Evolutionary conservation across 192 early-diverging fungal species (phyloP), one percentile per base, ranked within the genome.

Genomic region (Entophlyctis luteolus): DNA sequence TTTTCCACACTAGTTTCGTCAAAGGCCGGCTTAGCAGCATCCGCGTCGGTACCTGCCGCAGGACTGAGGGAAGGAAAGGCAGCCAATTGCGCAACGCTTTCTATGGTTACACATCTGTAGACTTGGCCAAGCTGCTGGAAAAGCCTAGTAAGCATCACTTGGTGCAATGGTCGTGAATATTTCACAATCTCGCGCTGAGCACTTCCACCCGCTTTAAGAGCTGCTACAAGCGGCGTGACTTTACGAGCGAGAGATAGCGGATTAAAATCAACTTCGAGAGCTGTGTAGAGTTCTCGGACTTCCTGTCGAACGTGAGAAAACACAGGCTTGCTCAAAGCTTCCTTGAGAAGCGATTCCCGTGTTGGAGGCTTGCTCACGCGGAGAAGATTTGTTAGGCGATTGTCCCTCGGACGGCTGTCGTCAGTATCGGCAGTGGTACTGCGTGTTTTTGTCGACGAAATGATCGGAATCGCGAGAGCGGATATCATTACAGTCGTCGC

Each of bases 201-300:
- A 48, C 81, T 78, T n/a, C n/a, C n/a, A n/a, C n/a, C n/a, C n/a
- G n/a, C n/a, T n/a, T n/a, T n/a, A 71, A 99, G 87, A 23, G 52
- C 63, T 33, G 72, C 59, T 14, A 86, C 71, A 55, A 96, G 85
- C 20, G 94, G 95, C 38, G 89, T 87, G 63, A 99, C 90, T 81
- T 92, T 94, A 81, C 95, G 90, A 86, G 94, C 93, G 76, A 99
- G 96, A 46, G 93, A 93, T 54, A 99, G 86, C 50, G 97, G 97
- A 70, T 98, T 94, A 88, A 99, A 99, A 75, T 95, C 90, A 52
- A 97, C 95, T 82, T 99, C 97, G 49, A 99, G 83, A 29, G 95
- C 88, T 75, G 94, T 88, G 82, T 96, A 98, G 39, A 99, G 80
- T 35, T 95, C 91, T 31, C 87, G 88, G 59, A 98, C 79, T 77